Conservation (phyloP, 306 rosid genomes). For the Pyrus bretschneideri region DNA sequence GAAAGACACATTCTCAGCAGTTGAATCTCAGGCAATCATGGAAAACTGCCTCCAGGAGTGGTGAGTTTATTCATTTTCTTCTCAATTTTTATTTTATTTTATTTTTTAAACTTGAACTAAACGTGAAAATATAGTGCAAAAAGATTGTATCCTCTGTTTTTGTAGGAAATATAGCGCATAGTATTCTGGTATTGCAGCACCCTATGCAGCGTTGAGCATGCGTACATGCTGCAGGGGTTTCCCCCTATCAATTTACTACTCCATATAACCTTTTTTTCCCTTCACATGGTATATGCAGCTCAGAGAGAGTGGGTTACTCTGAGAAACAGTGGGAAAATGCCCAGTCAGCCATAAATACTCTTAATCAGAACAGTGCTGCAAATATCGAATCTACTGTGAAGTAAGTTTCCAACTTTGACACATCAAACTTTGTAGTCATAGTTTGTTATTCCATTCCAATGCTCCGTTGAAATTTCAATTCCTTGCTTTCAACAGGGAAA, state of each 20-base stretch:
- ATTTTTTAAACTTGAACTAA: background rate
- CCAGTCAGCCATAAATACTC: conserved; percentile 32
- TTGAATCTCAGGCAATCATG: conserved; percentile 31
- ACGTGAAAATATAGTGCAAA: background rate
- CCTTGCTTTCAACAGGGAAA: conserved; percentile 40
- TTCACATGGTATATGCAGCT: conserved; percentile 44
- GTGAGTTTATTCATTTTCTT: conserved; percentile 35
- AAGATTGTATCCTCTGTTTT: background rate
- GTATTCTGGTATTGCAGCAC: background rate
- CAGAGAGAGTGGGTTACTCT: conserved; percentile 45
- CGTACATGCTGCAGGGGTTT: background rate
- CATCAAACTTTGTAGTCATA: background rate
- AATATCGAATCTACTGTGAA: conserved; percentile 50
- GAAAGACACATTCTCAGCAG: conserved; percentile 41
- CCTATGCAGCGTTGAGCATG: background rate
- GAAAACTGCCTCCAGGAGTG: conserved; percentile 56
- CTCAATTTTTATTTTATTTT: too few relatives aligned
- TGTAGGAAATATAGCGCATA: background rate
- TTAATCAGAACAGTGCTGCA: conserved; percentile 35
- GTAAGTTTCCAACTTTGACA: conserved; percentile 39
- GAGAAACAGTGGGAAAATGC: conserved; percentile 62
- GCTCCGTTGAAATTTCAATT: background rate
- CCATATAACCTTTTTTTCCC: background rate
- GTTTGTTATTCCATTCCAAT: background rate
- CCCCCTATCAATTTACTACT: background rate